Evolutionary conservation across 805 yeast genomes (phyloP), one percentile per base, ranked within the genome.

Genomic region (Metschnikowia continentalis): DNA sequence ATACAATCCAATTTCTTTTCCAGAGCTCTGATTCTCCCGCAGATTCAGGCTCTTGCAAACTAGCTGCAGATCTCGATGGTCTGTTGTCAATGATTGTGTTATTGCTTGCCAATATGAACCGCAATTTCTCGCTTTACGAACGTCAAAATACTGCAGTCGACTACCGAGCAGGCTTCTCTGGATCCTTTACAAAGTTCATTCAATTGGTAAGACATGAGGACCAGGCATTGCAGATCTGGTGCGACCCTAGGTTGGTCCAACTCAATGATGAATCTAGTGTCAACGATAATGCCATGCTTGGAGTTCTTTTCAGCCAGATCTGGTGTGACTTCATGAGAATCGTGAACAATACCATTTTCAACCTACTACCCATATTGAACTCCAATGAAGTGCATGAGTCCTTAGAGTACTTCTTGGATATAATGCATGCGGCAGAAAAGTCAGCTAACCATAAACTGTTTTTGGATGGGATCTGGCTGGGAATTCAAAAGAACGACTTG

Each of bases 321-420:
- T 74, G 77, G 77, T 53, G 55, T 38, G 74, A 70, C 32, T 35
- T 68, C n/a, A 51, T 74, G n/a, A 49, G 76, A 15, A 45, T 70
- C 15, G 46, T 61, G 6, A 72, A 72, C 57, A 52, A 62, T 39
- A 61, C 61, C 6, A 48, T 62, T 0, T 62, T 70, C 49, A 56
- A 61, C 19, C 49, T 65, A n/a, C 57, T 61, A 1, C 64, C 70
- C 5, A 43, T 64, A 20, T 53, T 62, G n/a, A 60, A 58, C 40
- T 49, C 63, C 13, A 61, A 60, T 26, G 52, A 49, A 2, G 39
- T 65, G 32, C 65, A 64, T 44, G 50, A 33, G 32, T 53, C 57
- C 13, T 22, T 69, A 6, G 50, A 54, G 14, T 46, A 50, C 20
- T 20, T 68, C 10, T 56, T 61, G 46, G 41, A 49, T 14, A 59